A percentile compares a stretch with the other conserved stretches of the same genome.
Conservation (phyloP, 176 grass and related monocot genomes). For the Hsuehochloa calcarea region DNA sequence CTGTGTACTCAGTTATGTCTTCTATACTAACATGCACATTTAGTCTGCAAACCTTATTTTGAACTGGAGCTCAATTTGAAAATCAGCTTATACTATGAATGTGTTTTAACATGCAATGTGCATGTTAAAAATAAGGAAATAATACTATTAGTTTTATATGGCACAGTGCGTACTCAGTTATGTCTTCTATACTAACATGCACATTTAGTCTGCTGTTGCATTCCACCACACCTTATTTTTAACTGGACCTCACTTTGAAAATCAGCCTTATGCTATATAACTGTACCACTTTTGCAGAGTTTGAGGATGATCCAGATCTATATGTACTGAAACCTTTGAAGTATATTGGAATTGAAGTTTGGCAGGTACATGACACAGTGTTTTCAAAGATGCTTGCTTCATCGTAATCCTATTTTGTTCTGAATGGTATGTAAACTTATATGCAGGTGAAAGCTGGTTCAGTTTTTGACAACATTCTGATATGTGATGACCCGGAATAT, state of each 20-base stretch:
- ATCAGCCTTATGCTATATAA: not conserved
- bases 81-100: not conserved
- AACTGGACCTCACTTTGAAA: not conserved
- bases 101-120: too few relatives aligned
- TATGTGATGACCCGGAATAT: conserved; percentile 96
- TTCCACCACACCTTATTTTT: not conserved
- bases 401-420: conserved; percentile 1
- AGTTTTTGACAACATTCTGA: conserved; percentile 90
- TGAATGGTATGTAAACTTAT: not conserved
- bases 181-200: not conserved
- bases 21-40: not conserved
- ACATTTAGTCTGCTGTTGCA: not conserved
- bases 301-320: conserved; percentile 98
- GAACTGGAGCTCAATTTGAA: not conserved
- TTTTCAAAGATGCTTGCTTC: not conserved
- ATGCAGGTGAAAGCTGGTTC: conserved; percentile 96
- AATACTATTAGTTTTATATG: not conserved
- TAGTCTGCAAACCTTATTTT: conserved; percentile 14
- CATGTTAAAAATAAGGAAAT: conserved; percentile 9
- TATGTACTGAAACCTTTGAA: conserved; percentile 94
- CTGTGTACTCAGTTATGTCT: too few relatives aligned
- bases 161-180: too few relatives aligned
- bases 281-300: conserved; percentile 60
- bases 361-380: conserved; percentile 67
- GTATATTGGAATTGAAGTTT: conserved; percentile 93